Evolutionary conservation across 2,329 filamentous ascomycete genomes (phyloP), one percentile per base, ranked within the genome.

Genomic region (Pleurostoma richardsiae): DNA sequence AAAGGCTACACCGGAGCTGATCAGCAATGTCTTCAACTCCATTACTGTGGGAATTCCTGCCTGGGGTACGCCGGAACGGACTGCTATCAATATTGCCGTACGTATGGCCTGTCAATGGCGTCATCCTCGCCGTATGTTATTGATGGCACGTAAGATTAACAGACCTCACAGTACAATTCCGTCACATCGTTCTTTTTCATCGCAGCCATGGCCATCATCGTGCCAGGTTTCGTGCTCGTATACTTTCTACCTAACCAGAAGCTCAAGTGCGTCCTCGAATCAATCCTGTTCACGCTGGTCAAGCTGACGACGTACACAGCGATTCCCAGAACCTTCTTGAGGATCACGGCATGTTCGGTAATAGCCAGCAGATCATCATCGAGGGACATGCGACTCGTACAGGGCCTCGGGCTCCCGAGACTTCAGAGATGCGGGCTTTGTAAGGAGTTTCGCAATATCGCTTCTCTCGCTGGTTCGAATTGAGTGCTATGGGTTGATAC

Each of bases 21-120:
- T 51, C 4, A 26, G 38, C 5, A 10, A 39, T 6, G 10, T 51
- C 11, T 48, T 39, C 29, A 48, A 48, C 31, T 51, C 49, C 29
- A 48, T 51, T 26, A 43, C 31, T 28, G 38, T 29, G 31, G n/a
- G n/a, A 5, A 26, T 49, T 30, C 45, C 49, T 11, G 39, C 30
- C 3, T 31, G 31, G 43, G 46, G 44, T 8, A 46, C 40, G n/a
- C 29, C 43, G 8, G 40, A 51, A 6, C 43, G 46, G 26, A 40
- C 29, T 26, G 49, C 49, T n/a, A 49, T 51, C 29, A 47, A 30
- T 30, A 28, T 31, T 8, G 49, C 49, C 45, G 42, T 48, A 42
- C n/a, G 33, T n/a, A 36, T 36, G 33, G 8, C 33, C n/a, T 36
- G 33, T 8, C 8, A 36, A 36, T 36, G 8, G 33, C 8, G 8